A percentile compares a stretch with the other conserved stretches of the same genome.
Evolutionary conservation across 2,329 filamentous ascomycete genomes (phyloP).

Genomic region (Penicillium sclerotigenum): DNA sequence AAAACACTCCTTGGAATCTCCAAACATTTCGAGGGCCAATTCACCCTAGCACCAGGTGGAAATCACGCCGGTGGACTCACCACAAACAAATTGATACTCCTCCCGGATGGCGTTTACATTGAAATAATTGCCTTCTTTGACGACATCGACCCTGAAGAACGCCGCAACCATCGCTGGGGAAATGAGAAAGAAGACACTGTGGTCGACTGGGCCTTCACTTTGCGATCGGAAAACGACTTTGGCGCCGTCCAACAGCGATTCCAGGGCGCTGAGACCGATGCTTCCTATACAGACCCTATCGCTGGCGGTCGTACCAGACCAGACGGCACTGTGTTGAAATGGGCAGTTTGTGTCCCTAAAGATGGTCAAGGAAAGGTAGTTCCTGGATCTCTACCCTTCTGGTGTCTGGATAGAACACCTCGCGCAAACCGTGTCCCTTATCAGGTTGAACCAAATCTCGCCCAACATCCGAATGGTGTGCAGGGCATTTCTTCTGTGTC

Average conservation of each 20-base stretch:
- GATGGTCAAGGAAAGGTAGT: background rate
- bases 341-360: constrained; percentile 6
- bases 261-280: background rate
- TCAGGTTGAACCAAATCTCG: constrained; percentile 1
- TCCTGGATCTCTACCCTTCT: constrained; percentile 10
- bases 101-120: constrained; percentile 16
- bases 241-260: constrained; percentile 6
- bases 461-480: constrained; percentile 11
- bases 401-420: constrained; percentile 15
- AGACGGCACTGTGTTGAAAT: constrained; percentile 11
- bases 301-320: constrained; percentile 10
- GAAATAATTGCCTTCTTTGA: constrained; percentile 23
- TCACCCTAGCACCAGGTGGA: constrained; percentile 17
- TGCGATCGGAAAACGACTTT: constrained; percentile 13
- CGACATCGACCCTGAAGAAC: constrained; percentile 13
- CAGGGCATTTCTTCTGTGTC: constrained; percentile 6
- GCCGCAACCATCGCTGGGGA: constrained; percentile 20
- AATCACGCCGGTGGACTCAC: constrained; percentile 20
- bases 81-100: constrained; percentile 18
- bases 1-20: constrained; percentile 8
- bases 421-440: constrained; percentile 12
- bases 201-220: constrained; percentile 22
- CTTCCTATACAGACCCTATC: constrained; percentile 8
- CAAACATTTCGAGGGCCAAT: constrained; percentile 5
- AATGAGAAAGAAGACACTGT: constrained; percentile 15